A percentile compares a stretch with the other conserved stretches of the same genome.
phyloP scores from a whole-genome alignment of 176 grass and related monocot species.

The Zea luxurians region DNA sequence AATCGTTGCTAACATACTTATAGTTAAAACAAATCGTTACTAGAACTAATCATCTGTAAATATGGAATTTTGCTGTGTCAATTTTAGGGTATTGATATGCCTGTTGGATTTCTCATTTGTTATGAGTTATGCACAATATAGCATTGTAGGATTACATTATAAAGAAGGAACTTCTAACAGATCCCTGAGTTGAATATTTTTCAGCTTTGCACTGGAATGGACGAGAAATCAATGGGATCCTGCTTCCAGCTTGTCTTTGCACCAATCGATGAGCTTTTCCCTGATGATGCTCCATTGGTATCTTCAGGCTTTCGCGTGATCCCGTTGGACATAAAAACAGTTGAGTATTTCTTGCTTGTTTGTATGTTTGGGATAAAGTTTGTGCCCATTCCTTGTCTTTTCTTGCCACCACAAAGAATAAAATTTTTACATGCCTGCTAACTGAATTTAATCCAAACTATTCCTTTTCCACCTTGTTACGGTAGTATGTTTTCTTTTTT shows the following conservation, averaged over 20 bases:
- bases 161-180: background rate
- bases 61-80: background rate
- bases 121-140: background rate
- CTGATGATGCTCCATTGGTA: slow-evolving; percentile 86
- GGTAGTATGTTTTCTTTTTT: slow-evolving; percentile 9
- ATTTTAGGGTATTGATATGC: background rate
- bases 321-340: slow-evolving; percentile 84
- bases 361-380: slow-evolving; percentile 6
- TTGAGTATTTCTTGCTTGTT: slow-evolving; percentile 41
- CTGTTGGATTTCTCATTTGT: background rate
- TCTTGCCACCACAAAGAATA: background rate
- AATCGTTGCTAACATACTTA: background rate
- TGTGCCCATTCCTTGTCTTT: background rate
- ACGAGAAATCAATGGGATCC: slow-evolving; percentile 91
- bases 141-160: background rate
- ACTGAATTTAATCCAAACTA: background rate
- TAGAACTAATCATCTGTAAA: background rate
- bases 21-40: background rate
- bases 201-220: slow-evolving; percentile 95
- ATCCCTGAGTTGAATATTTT: slow-evolving; percentile 38
- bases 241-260: slow-evolving; percentile 99
- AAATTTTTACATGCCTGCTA: background rate
- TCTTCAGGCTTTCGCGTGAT: slow-evolving; percentile 96
- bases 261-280: slow-evolving; percentile 91
- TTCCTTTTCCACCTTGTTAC: background rate